A percentile compares a stretch with the other conserved stretches of the same genome.
These are phyloP conservation scores for Diaporthe capsici DNA, from an alignment of 2,329 filamentous ascomycete genomes.

Conservation along the genomic window DNA sequence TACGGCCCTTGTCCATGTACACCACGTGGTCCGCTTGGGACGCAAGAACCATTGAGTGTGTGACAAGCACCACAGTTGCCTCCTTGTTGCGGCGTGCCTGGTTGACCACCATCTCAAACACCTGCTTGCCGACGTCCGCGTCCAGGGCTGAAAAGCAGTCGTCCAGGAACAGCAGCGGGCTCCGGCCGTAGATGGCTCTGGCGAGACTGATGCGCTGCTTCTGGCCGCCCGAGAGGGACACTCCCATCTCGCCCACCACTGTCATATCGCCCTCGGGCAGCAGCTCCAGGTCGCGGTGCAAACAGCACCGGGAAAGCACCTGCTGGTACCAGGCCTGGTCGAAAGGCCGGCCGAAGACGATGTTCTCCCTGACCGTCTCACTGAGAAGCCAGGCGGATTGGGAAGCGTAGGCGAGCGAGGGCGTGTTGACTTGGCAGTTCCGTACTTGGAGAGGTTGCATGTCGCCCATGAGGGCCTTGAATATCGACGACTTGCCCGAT, in stretches of 20 bases:
- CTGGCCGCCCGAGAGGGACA: constrained; percentile 45
- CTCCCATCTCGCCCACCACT: constrained; percentile 43
- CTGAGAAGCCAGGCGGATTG: constrained; percentile 43
- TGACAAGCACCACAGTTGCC: constrained; percentile 46
- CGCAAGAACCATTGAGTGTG: constrained; percentile 68
- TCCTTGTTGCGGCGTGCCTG: constrained; percentile 41
- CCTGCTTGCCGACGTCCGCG: constrained; percentile 33
- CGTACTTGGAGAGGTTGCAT: constrained; percentile 44
- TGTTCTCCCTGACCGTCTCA: constrained; percentile 64
- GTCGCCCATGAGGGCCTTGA: constrained; percentile 45
- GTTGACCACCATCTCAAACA: constrained; percentile 43
- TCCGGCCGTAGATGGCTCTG: constrained; percentile 40
- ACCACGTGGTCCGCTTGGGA: constrained; percentile 76
- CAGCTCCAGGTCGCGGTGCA: constrained; percentile 72
- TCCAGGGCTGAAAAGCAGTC: constrained; percentile 42
- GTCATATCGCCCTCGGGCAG: constrained; percentile 43
- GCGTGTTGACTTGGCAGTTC: constrained; percentile 42
- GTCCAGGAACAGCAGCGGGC: constrained; percentile 40
- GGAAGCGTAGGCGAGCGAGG: constrained; percentile 36
- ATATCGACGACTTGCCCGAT: constrained; percentile 46
- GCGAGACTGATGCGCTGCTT: constrained; percentile 45
- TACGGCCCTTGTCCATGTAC: constrained; percentile 75
- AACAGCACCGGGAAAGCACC: constrained; percentile 75
- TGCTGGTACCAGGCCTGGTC: constrained; percentile 73
- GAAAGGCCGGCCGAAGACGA: constrained; percentile 71